Base-by-base conservation (phyloP, 176 grass and related monocot species). In the Carex pumila region DNA sequence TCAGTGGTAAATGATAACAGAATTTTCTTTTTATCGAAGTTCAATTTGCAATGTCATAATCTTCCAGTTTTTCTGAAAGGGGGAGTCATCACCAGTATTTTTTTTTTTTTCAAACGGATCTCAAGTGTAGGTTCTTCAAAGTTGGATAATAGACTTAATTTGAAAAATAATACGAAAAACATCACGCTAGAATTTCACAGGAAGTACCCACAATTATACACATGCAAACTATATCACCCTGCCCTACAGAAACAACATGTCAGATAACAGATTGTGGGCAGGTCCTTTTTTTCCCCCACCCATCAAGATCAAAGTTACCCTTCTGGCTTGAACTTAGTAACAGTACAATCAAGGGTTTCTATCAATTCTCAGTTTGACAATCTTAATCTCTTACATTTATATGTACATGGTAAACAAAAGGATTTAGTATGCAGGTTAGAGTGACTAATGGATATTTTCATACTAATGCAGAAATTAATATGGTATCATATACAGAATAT, bases 101-200 rank as follows among this genome's bases (percentile, higher is more conserved):
- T 8, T 78, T 77, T 77, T 43, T 78, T 77, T 77, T 43, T 76
- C 73, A 77, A 56, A 57, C 6, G 13, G 22, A 78, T 56, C 22
- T 34, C 68, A 57, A 52, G 73, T 34, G 52, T 54, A 57, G 29
- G 7, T 56, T 57, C 52, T 56, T 34, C 31, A 78, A 31, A 78
- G 52, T 78, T 78, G 49, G 13, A 77, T 31, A 78, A 18, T 17
- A 56, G 29, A 57, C 73, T 78, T 77, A 77, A 77, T 77, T 56
- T 78, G 73, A 78, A 78, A 78, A 78, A 54, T 78, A 56, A 56
- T 32, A 32, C 10, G 3, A 78, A 78, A 8, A 78, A 25, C 22
- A 57, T 71, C 25, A 18, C 14, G 10, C 73, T 76, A 76, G 12
- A 54, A 54, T 22, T 55, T 52, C 21, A 54, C 25, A 57, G 29